A percentile compares a stretch with the other conserved stretches of the same genome.
Evolutionary conservation across 768 basidiomycete genomes (phyloP).

Genomic region (Panellus pusillus): DNA sequence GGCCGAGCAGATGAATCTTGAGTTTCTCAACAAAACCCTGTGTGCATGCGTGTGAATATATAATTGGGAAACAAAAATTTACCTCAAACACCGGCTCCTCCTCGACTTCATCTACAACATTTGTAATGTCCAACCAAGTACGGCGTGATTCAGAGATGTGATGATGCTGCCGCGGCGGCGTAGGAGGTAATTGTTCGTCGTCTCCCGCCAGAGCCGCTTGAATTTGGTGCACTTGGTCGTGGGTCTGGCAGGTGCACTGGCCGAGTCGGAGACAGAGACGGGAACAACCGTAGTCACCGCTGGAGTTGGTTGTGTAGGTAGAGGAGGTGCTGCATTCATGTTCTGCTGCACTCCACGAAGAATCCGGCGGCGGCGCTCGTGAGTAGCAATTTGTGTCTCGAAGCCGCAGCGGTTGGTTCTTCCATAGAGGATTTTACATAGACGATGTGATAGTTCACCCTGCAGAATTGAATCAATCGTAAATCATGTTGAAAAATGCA

Average conservation of each 20-base stretch:
- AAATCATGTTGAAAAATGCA: background rate
- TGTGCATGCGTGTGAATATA: too few relatives aligned
- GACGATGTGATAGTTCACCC: constrained; percentile 33
- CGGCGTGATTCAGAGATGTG: background rate
- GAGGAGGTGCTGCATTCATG: background rate
- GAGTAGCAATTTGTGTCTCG: constrained; percentile 21
- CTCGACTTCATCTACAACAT: background rate
- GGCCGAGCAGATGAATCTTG: constrained; percentile 23
- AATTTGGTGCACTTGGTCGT: too few relatives aligned
- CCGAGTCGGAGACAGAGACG: too few relatives aligned
- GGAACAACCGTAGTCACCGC: background rate
- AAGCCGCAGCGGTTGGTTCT: constrained; percentile 27
- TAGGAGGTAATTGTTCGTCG: background rate
- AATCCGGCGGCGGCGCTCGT: background rate
- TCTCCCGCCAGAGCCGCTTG: too few relatives aligned
- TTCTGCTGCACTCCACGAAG: background rate
- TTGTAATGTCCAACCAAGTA: background rate
- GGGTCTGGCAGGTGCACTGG: too few relatives aligned
- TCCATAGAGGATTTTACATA: constrained; percentile 29
- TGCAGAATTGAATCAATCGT: constrained; percentile 8
- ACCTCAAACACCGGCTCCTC: background rate
- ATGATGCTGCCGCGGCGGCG: background rate
- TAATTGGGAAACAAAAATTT: too few relatives aligned
- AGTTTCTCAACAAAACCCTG: constrained; percentile 25
- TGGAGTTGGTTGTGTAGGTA: background rate